Conservation (phyloP, 2,329 filamentous ascomycete species). For the Berkeleyomyces basicola region DNA sequence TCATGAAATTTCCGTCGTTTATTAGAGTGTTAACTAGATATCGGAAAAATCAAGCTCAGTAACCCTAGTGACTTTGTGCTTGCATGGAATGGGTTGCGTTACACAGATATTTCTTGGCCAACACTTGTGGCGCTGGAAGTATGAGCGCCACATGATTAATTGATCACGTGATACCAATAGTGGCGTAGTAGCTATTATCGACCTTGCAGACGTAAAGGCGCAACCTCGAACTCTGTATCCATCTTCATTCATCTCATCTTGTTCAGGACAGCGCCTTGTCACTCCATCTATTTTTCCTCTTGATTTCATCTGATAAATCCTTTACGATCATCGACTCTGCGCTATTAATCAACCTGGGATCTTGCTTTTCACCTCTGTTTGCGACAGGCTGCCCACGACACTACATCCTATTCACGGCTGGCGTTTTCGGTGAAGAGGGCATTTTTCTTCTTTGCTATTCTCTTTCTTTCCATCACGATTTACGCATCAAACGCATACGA, state of each 20-base stretch:
- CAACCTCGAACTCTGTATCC: background rate
- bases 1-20: background rate
- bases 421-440: background rate
- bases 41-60: no score
- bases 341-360: background rate
- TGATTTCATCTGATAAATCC: background rate
- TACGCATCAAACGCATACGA: background rate
- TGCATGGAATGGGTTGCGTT: background rate
- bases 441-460: background rate
- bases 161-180: background rate
- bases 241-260: background rate
- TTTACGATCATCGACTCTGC: background rate
- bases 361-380: background rate
- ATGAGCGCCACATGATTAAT: background rate
- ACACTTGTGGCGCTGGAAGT: background rate
- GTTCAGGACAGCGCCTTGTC: background rate
- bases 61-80: no score
- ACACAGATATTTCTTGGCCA: background rate
- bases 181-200: background rate
- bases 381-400: background rate
- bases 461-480: background rate
- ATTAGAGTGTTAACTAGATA: background rate
- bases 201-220: background rate
- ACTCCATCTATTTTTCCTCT: background rate
- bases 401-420: background rate